These are phyloP conservation scores for Fragosphaeria purpurea DNA, from an alignment of 2,329 filamentous ascomycete genomes.

Conservation along the genomic window DNA sequence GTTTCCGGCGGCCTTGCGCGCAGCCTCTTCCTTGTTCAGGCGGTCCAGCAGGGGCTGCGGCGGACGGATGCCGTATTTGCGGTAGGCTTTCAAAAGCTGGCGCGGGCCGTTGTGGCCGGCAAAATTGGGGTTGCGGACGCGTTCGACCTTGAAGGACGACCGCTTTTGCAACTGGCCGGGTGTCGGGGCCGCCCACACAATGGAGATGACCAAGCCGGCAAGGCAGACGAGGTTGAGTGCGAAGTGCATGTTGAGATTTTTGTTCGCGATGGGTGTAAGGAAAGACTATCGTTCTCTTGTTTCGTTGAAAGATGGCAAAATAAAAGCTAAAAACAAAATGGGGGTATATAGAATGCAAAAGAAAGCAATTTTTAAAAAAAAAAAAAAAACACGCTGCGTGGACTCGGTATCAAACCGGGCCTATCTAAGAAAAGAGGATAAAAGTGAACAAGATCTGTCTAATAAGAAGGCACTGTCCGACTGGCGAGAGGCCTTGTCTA, in stretches of 20 bases:
- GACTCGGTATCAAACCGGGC: constrained; percentile 2
- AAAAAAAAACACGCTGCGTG: constrained; percentile 17
- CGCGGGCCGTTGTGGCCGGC: constrained; percentile 44
- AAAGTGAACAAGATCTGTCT: neutral
- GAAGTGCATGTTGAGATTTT: constrained; percentile 16
- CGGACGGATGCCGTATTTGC: constrained; percentile 54
- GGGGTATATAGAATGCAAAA: too few species aligned
- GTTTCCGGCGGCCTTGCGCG: constrained; percentile 12
- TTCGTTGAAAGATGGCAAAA: neutral
- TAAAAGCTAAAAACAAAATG: neutral
- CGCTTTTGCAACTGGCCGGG: constrained; percentile 36
- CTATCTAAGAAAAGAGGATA: constrained; percentile 1
- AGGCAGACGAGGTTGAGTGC: constrained; percentile 24
- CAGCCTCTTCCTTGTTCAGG: constrained; percentile 18
- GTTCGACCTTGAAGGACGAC: constrained; percentile 49
- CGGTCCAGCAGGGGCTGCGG: constrained; percentile 31
- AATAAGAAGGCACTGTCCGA: neutral
- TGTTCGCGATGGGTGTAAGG: neutral
- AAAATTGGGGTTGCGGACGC: constrained; percentile 45
- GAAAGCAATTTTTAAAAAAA: neutral
- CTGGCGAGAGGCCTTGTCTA: too few species aligned
- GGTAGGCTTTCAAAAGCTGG: constrained; percentile 56
- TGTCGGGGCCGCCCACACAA: constrained; percentile 34
- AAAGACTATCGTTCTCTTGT: neutral
- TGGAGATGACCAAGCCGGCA: constrained; percentile 36